Evolutionary conservation across 164 flowering plant genomes (phyloP).

Genomic region (Nymphaea thermarum): DNA sequence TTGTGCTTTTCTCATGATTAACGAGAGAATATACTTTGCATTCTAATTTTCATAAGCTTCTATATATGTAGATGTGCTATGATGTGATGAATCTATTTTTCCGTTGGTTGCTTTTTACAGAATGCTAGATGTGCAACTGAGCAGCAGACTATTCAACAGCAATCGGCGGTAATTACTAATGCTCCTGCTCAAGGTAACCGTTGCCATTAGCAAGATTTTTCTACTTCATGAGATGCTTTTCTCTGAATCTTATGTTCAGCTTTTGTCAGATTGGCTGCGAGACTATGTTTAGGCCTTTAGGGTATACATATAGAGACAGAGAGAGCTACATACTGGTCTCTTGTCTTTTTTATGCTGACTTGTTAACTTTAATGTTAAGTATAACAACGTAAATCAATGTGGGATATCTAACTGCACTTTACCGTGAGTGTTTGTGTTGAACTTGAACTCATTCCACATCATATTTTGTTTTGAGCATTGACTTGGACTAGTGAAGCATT

Average conservation of each 20-base stretch:
- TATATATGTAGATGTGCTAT: neutral
- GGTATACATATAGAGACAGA: neutral
- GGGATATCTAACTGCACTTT: no score
- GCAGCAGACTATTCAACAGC: constrained; percentile 68
- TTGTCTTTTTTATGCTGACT: neutral
- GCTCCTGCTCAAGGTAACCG: constrained; percentile 45
- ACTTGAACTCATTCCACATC: no score
- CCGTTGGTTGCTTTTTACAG: constrained; percentile 14
- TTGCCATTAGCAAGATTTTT: neutral
- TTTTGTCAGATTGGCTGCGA: no score
- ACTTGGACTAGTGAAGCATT: no score
- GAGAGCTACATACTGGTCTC: neutral
- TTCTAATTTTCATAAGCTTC: no score
- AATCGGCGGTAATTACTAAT: constrained; percentile 63
- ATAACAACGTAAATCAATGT: neutral
- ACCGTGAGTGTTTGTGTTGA: no score
- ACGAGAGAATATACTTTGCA: no score
- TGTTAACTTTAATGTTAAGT: neutral
- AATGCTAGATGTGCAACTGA: constrained; percentile 56
- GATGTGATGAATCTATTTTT: neutral
- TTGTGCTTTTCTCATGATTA: neutral
- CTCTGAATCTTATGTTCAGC: no score
- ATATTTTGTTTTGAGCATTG: no score
- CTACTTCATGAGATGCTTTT: neutral
- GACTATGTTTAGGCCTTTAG: neutral